Base-by-base conservation (phyloP, 2,329 filamentous ascomycete genomes). In the Amesomyces nigricolor region DNA sequence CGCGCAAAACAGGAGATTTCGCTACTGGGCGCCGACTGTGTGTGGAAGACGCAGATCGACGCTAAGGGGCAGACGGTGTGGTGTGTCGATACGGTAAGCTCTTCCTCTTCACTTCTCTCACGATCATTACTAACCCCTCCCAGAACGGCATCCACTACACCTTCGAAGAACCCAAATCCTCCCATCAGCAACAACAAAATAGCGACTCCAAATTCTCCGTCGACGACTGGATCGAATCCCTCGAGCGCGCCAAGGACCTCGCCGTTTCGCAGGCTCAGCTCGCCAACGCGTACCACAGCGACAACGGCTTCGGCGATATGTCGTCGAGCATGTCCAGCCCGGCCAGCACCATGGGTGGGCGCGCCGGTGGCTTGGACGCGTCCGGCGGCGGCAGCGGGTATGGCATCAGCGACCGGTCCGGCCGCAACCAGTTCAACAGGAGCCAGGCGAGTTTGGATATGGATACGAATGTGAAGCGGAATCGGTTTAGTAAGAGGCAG, bases 1-100 rank as follows among this genome's bases (percentile, higher is more conserved):
- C 91, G 94, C 70, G 82, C 90, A 19, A 99, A 99, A 70, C 81
- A 89, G 65, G 94, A 99, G 63, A 83, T 99, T 37, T 89, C 89
- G n/a, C 77, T 99, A 26, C 75, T 95, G 17, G 79, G 80, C 2
- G 76, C 86, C 2, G 91, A 89, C 51, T 89, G 85, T 63, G 76
- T 81, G 26, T 97, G 89, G 85, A 87, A 82, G 68, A 90, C 80
- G 51, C 89, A 88, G 63, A 81, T 86, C 45, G 94, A 96, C 70
- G 78, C 83, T n/a, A 96, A 95, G 71, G 91, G 91, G 26, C 81
- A 92, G 72, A 86, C 85, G 29, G 85, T 88, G 57, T 97, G 91
- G 89, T 87, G 87, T 71, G 86, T 97, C 51, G 91, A 97, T 75
- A 95, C 89, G 63, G 94, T 97, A 84, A 78, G 91, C 80, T 59